Evolutionary conservation across 139 green algal genomes (phyloP), one percentile per base, ranked within the genome.

Genomic region (Chlorella vulgaris): DNA sequence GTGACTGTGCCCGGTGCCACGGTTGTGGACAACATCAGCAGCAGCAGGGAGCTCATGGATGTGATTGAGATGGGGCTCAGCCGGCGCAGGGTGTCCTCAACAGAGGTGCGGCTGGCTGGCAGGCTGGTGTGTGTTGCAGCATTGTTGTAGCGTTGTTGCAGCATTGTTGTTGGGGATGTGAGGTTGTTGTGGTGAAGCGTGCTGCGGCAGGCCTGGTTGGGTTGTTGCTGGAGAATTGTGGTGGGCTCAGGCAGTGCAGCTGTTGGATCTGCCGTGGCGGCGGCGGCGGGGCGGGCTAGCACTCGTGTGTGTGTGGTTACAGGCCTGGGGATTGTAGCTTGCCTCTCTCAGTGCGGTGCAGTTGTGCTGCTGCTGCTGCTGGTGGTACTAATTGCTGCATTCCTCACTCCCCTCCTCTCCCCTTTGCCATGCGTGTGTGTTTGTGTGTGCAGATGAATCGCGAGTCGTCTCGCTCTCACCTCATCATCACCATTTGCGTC

Each of bases 401-500:
- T n/a, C n/a, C n/a, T n/a, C n/a, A n/a, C n/a, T n/a, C n/a, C n/a
- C n/a, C n/a, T n/a, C n/a, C n/a, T n/a, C n/a, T n/a, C n/a, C n/a
- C n/a, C n/a, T n/a, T n/a, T n/a, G n/a, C n/a, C n/a, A n/a, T n/a
- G n/a, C n/a, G n/a, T n/a, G n/a, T n/a, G n/a, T n/a, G n/a, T n/a
- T n/a, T n/a, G n/a, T n/a, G n/a, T n/a, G n/a, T 22, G 51, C 77
- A 92, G 71, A 98, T 98, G 93, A 98, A 98, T 89, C 87, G 88
- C 42, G 93, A 97, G 88, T 96, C 90, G 22, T 94, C 88, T 31
- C 92, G 94, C 61, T 96, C 90, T 22, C 96, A 99, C 92, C 91
- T 99, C 62, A 93, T 99, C 86, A 95, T 99, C 78, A 94, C 88
- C 39, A 88, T 98, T 82, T 91, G 95, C 65, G 93, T 99, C 63